Evolutionary conservation across 2,329 filamentous ascomycete genomes (phyloP).

Genomic region (Cryphonectria nitschkei): DNA sequence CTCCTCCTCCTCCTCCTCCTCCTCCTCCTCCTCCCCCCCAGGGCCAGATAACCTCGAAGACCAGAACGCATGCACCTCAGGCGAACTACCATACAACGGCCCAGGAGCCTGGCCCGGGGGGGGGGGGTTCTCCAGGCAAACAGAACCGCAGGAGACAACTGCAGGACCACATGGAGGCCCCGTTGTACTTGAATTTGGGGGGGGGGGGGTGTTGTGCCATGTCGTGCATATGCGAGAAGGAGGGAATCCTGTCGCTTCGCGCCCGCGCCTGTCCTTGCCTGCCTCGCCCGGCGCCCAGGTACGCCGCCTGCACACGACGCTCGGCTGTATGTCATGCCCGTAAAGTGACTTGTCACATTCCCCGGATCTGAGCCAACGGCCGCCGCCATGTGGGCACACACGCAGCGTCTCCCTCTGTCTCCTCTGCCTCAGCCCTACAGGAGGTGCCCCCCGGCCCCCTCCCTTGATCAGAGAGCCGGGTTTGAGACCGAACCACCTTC

Average conservation of each 20-base stretch:
- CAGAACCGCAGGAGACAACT: neutral
- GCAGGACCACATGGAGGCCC: no score
- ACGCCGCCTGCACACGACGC: neutral
- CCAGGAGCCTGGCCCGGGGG: neutral
- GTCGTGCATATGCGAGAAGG: neutral
- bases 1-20: no score
- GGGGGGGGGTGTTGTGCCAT: neutral
- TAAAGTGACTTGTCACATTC: slow-evolving; percentile 13
- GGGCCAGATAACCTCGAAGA: neutral
- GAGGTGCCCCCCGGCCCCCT: neutral
- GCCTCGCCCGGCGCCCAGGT: no score
- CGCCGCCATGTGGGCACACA: slow-evolving; percentile 2
- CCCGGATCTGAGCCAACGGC: neutral
- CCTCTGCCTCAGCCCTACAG: slow-evolving; percentile 2
- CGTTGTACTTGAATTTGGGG: neutral
- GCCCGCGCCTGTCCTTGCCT: neutral
- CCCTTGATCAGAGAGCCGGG: neutral
- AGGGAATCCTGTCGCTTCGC: neutral
- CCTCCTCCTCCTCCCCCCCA: no score
- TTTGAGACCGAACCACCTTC: neutral
- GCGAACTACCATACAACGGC: neutral
- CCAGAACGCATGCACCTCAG: neutral
- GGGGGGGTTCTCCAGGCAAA: no score
- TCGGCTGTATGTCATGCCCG: neutral
- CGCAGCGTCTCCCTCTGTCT: neutral